Evolutionary conservation across 257 asterid genomes (phyloP), one percentile per base, ranked within the genome.

Genomic region (Cruciata laevipes): DNA sequence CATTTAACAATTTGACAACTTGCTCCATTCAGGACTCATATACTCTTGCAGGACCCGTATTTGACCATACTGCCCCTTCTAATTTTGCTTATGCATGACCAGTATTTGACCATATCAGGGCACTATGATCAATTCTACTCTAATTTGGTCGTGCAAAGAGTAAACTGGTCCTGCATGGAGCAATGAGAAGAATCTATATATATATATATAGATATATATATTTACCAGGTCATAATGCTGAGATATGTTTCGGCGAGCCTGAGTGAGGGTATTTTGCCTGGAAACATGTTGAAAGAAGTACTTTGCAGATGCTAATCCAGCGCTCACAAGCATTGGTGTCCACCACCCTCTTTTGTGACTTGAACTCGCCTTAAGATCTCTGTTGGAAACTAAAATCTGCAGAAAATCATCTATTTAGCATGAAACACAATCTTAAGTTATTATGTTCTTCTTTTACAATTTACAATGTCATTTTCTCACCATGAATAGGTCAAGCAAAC

Each of bases 341-440:
- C 97, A 93, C 98, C 97, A 88, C 56, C 98, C 97, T 81, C 98
- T 79, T 81, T 76, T 87, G 73, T 73, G 83, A 63, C 76, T 86
- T 51, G 75, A 60, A 51, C 77, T 82, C 56, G 91, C 77, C 63
- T 69, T 78, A 63, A 83, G 67, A 72, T 94, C 96, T 83, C 99
- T 83, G 58, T 87, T 90, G 68, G 86, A 83, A 73, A 90, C 71
- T 69, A 85, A 85, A 63, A 88, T 78, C 99, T 90, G 84, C 81
- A 82, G 70, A 61, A 80, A 37, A 49, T 63, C 52, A 14, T 5
- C 7, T 49, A 25, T 75, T 70, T 47, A 47, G 55, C 55, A 16
- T 68, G 51, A 68, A 69, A 58, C 8, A 60, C 6, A 59, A 63
- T 66, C 64, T 20, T 14, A n/a, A 5, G 14, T 16, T 6, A 33